Conservation (phyloP, 129 eudicot species). For the Dittrichia graveolens region DNA sequence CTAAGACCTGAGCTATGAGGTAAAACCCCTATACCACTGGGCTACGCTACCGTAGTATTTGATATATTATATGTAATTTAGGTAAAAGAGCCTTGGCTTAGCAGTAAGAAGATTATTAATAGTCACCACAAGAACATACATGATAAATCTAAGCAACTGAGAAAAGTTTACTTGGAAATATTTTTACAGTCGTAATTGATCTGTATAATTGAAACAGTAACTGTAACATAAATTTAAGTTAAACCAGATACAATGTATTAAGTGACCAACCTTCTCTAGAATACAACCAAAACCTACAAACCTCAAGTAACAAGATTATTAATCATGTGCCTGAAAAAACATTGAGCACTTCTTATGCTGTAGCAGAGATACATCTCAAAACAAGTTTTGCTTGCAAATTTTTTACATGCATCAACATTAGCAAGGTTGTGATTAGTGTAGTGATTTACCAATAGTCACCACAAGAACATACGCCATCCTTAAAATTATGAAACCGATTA, state of each 20-base stretch:
- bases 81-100: too few species aligned
- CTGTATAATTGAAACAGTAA: not conserved
- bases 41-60: too few species aligned
- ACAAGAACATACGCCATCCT: conserved; percentile 84
- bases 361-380: not conserved
- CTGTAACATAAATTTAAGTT: not conserved
- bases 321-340: not conserved
- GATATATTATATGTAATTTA: too few species aligned
- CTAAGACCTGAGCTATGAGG: too few species aligned
- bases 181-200: not conserved
- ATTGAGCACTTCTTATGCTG: not conserved
- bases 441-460: conserved; percentile 74
- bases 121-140: too few species aligned
- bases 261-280: not conserved
- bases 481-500: conserved; percentile 89
- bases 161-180: too few species aligned
- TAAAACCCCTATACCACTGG: too few species aligned
- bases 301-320: conserved; percentile 6
- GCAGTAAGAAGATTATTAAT: too few species aligned
- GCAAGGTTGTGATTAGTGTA: too few species aligned
- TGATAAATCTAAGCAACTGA: not conserved
- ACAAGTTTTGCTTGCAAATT: not conserved
- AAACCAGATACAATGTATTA: not conserved
- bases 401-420: too few species aligned
- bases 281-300: not conserved